These are phyloP conservation scores for Baorangia bicolor DNA, from an alignment of 768 basidiomycete species.

Conservation along the genomic window DNA sequence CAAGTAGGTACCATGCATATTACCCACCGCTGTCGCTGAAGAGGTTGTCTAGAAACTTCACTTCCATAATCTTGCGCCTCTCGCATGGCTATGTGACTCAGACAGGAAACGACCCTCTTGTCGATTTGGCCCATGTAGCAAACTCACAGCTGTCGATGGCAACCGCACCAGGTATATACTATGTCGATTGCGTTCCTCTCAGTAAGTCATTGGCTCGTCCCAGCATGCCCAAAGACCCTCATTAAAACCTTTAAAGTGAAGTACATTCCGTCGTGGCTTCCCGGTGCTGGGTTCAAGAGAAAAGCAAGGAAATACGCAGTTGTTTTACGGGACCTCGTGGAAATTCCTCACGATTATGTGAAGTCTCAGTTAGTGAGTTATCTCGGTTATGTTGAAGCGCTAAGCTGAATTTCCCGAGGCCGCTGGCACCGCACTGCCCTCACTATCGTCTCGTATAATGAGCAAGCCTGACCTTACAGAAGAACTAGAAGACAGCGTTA, in stretches of 20 bases:
- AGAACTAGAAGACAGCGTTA: slow-evolving; percentile 16
- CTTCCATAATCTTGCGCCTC: slow-evolving; percentile 31
- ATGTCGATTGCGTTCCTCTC: slow-evolving; percentile 20
- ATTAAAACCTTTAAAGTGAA: slow-evolving; percentile 17
- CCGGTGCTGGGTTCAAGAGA: slow-evolving; percentile 19
- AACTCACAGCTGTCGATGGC: slow-evolving; percentile 21
- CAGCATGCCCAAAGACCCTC: no score
- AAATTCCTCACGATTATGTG: slow-evolving; percentile 12
- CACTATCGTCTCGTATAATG: slow-evolving; percentile 13
- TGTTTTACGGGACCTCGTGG: slow-evolving; percentile 1
- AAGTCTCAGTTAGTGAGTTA: slow-evolving; percentile 18
- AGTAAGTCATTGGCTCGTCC: slow-evolving; percentile 3
- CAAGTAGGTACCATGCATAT: neutral
- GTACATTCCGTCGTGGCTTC: slow-evolving; percentile 24
- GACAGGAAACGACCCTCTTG: slow-evolving; percentile 37
- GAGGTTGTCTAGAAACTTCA: neutral
- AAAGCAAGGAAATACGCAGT: slow-evolving; percentile 6
- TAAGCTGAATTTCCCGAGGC: slow-evolving; percentile 4
- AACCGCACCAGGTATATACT: neutral
- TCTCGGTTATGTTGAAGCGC: neutral
- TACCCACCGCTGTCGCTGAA: neutral
- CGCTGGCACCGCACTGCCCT: slow-evolving; percentile 13
- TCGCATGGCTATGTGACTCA: slow-evolving; percentile 41
- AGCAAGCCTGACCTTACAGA: slow-evolving; percentile 4
- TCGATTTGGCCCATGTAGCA: slow-evolving; percentile 29